Base-by-base conservation (phyloP, 2,329 filamentous ascomycete species). In the Byssochlamys sp. region DNA sequence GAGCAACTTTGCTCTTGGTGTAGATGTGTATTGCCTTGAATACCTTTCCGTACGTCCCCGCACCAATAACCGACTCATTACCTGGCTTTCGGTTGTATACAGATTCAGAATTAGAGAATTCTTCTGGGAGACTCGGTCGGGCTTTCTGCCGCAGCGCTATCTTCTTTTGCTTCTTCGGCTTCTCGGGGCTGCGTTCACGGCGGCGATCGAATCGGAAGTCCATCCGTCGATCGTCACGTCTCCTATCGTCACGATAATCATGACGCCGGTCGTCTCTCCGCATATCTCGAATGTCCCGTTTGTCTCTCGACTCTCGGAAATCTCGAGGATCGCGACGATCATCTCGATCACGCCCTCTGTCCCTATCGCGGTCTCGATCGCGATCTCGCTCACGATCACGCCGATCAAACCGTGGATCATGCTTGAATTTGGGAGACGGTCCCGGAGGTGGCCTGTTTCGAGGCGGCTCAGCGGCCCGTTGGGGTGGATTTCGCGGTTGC, bases 31-130 rank as follows among this genome's bases (percentile, higher is more conserved):
- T 84, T 58, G 91, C 94, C 67, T 94, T 94, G 73, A 96, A 90
- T n/a, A 97, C 94, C 76, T 97, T 91, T 62, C 87, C 94, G 66
- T 96, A 97, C 0, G 92, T 97, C 10, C 92, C 92, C 50, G 92
- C 95, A 14, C 92, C 92, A 24, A 97, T 88, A 0, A 97, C 92
- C 0, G 92, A 97, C 70, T 95, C 92, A 65, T 97, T 96, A n/a
- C 92, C 92, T 1, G 91, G 91, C 70, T 96, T 97, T 62, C 92
- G 83, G 75, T 88, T 96, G 73, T 95, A 97, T 2, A 97, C 91
- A 0, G 91, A 96, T 52, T 92, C 88, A 0, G 91, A 95, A 4
- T 80, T 78, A 10, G 85, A 84, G 65, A 92, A 83, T 31, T 96
- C 89, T 26, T 84, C 76, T 0, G 86, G 76, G 1, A 97, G 76